Evolutionary conservation across 192 early-diverging fungal species (phyloP).

Genomic region (Linnemannia elongata): DNA sequence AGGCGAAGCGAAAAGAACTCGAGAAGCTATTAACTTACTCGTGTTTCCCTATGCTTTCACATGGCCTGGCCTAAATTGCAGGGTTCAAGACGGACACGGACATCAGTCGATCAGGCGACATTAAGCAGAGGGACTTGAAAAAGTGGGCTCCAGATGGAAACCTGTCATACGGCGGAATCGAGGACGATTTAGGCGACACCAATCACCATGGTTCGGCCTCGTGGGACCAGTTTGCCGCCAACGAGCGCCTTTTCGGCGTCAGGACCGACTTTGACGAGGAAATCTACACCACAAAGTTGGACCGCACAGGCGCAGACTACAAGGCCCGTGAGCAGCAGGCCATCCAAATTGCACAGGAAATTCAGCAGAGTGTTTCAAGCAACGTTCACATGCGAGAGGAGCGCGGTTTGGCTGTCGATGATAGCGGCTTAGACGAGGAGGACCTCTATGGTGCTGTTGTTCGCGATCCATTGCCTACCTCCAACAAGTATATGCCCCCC

Average conservation of each 20-base stretch:
- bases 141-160: constrained; percentile 85
- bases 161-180: constrained; percentile 54
- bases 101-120: constrained; percentile 79
- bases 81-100: constrained; percentile 92
- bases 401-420: constrained; percentile 76
- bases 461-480: constrained; percentile 62
- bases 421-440: constrained; percentile 88
- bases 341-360: constrained; percentile 89
- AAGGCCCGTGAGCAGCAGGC: constrained; percentile 92
- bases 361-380: constrained; percentile 75
- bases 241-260: constrained; percentile 94
- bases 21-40: not conserved
- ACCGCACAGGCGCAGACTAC: constrained; percentile 85
- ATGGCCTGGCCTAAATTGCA: constrained; percentile 13
- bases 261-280: constrained; percentile 97
- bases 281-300: constrained; percentile 95
- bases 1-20: not conserved
- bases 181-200: constrained; percentile 45
- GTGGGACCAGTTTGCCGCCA: constrained; percentile 98
- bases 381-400: constrained; percentile 95
- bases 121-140: constrained; percentile 86
- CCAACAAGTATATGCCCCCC: constrained; percentile 93
- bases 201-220: constrained; percentile 37
- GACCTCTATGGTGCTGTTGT: constrained; percentile 89
- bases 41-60: not conserved